Conservation (phyloP, 2,329 filamentous ascomycete genomes). For the Bipolaris zeicola region DNA sequence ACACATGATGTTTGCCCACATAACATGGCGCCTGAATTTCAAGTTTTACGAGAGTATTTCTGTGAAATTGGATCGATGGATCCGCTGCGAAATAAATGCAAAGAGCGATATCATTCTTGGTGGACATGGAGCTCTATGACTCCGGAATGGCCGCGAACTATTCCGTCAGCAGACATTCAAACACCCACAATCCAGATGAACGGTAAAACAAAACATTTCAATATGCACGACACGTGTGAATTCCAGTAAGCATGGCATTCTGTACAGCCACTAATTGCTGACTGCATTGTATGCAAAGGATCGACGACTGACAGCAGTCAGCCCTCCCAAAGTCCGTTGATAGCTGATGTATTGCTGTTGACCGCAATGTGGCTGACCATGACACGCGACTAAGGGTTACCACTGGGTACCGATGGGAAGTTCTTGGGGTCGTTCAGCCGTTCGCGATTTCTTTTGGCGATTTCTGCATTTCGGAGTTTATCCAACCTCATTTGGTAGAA, state of each 20-base stretch:
- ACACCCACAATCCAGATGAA: background rate
- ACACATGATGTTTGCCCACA: background rate
- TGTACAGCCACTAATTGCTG: slow-evolving; percentile 40
- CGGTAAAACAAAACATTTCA: background rate
- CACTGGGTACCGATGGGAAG: slow-evolving; percentile 84
- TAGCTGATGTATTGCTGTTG: background rate
- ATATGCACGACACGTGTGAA: slow-evolving; percentile 5
- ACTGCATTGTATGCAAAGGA: slow-evolving; percentile 33
- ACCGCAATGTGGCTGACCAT: background rate
- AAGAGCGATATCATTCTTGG: background rate
- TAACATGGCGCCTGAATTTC: background rate
- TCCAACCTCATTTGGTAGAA: slow-evolving; percentile 88
- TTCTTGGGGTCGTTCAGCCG: slow-evolving; percentile 75
- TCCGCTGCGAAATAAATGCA: background rate
- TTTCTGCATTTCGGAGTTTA: slow-evolving; percentile 76
- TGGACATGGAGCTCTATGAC: background rate
- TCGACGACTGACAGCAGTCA: slow-evolving; percentile 30
- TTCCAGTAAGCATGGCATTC: slow-evolving; percentile 22
- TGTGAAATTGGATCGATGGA: background rate
- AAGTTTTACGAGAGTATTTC: background rate
- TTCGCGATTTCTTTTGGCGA: slow-evolving; percentile 80
- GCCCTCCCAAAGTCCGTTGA: slow-evolving; percentile 20
- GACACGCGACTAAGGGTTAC: slow-evolving; percentile 41
- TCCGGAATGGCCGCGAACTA: background rate
- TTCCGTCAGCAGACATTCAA: background rate